Evolutionary conservation across 805 yeast genomes (phyloP), one percentile per base, ranked within the genome.

Genomic region (Metschnikowia proteae): DNA sequence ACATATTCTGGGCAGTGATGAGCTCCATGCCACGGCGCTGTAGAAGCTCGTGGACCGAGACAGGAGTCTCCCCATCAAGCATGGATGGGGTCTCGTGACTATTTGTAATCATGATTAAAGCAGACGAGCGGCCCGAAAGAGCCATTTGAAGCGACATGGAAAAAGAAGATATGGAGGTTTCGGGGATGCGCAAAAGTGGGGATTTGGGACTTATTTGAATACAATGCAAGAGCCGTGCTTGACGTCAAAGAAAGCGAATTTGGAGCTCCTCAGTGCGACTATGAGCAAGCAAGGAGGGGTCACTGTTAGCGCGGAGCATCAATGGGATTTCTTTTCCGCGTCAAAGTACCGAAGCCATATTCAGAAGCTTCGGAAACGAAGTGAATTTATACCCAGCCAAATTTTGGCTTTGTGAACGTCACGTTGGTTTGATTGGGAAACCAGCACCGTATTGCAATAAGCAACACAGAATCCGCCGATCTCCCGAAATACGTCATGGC

Each of bases 271-370:
- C 13, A 3, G 43, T 40, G 43, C 36, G 43, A 32, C n/a, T 23
- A n/a, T 5, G 17, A 40, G 43, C 43, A 40, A 40, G 43, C 43
- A 40, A 40, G 4, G 29, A 30, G 43, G 43, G 43, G 43, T 31
- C 43, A 40, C 29, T 40, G 25, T 5, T 39, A 22, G 43, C 43
- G 43, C 43, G 43, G 10, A 31, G 10, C 34, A 31, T 40, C 22
- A 39, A 5, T 38, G 27, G 11, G 33, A 30, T 39, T 40, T 31
- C 43, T 31, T 23, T 31, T 40, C 29, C 36, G 35, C 29, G 7
- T 10, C n/a, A 5, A 9, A 8, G 3, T 25, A 17, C 39, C 29
- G 9, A 7, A 3, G 29, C 30, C 25, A 11, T 17, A 17, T 17
- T 17, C 17, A 17, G 17, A 17, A 17, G 17, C 17, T 17, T 17